Evolutionary conservation across 495 filamentous ascomycete genomes (phyloP), one percentile per base, ranked within the genome.

Genomic region (Xylaria palmicola): DNA sequence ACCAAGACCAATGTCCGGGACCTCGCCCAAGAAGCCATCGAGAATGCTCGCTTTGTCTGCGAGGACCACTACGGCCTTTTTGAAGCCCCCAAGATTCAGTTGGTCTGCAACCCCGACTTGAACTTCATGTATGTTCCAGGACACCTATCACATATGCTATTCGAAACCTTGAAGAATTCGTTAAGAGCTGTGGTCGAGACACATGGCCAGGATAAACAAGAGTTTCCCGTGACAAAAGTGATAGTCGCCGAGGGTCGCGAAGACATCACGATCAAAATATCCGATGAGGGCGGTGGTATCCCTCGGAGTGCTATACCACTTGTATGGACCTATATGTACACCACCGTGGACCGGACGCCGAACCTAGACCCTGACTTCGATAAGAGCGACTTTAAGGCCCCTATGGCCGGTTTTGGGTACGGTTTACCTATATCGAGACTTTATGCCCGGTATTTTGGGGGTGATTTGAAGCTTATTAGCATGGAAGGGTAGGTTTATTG

Each of bases 271-370:
- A 96, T 98, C 78, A 98, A 98, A 75, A 83, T 98, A 54, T 91
- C 88, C 10, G 94, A 98, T 71, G 94, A 98, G 74, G 94, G 94
- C 43, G 94, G 94, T 62, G 94, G 94, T 43, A 97, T 98, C 26
- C 91, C 93, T 0, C 83, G 94, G 56, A 91, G 88, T 62, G 82
- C 90, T 30, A 97, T 98, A 56, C 95, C 95, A 9, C 81, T 98
- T 7, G 94, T 98, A 15, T 98, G 94, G 94, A 98, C 94, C 26
- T 98, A 98, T 71, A 98, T 98, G 94, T 98, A 98, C 69, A 98
- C 94, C 19, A 98, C 94, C 9, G 93, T 98, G 41, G 94, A 97
- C 74, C 86, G 92, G 60, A 97, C 94, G 3, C 94, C 94, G 5
- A 95, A 85, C 68, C 79, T 98, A 48, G 94, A 98, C 69, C 94